phyloP scores from a whole-genome alignment of 441 rosid genomes.

The Adansonia gregorii region DNA sequence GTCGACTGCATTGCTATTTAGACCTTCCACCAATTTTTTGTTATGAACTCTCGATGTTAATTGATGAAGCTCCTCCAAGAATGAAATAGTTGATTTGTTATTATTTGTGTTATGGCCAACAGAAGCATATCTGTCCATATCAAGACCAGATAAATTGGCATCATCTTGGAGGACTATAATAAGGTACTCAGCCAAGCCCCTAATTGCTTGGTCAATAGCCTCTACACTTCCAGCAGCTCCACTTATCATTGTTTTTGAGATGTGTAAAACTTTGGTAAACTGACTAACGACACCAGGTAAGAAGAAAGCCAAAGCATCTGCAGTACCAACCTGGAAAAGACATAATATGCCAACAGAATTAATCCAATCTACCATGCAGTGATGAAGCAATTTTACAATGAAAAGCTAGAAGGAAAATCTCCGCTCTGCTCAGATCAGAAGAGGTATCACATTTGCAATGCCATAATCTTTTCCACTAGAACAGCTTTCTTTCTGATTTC shows the following conservation, averaged over 20 bases:
- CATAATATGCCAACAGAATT: conserved; percentile 19
- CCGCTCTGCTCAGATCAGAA: not conserved
- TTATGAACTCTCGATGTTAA: conserved; percentile 53
- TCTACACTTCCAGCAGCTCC: conserved; percentile 96
- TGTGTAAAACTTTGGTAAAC: conserved; percentile 78
- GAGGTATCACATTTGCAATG: conserved; percentile 2
- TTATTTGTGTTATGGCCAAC: conserved; percentile 40
- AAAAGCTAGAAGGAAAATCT: conserved; percentile 2
- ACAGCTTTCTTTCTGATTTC: not conserved
- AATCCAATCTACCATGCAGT: conserved; percentile 16
- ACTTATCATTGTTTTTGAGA: conserved; percentile 75
- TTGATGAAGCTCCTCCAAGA: conserved; percentile 68
- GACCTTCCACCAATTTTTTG: conserved; percentile 37
- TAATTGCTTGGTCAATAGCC: conserved; percentile 80
- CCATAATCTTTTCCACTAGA: not conserved
- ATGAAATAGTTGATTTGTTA: conserved; percentile 51
- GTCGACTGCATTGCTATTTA: conserved; percentile 39
- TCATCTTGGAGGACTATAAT: conserved; percentile 85
- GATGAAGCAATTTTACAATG: conserved; percentile 17
- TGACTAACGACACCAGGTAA: conserved; percentile 97
- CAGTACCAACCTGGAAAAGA: conserved; percentile 73
- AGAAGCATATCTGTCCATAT: conserved; percentile 33
- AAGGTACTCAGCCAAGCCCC: conserved; percentile 91
- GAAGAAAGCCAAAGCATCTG: conserved; percentile 93
- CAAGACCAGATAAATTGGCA: conserved; percentile 54